Base-by-base conservation (phyloP, 2,329 filamentous ascomycete genomes). In the Colletotrichum musae region DNA sequence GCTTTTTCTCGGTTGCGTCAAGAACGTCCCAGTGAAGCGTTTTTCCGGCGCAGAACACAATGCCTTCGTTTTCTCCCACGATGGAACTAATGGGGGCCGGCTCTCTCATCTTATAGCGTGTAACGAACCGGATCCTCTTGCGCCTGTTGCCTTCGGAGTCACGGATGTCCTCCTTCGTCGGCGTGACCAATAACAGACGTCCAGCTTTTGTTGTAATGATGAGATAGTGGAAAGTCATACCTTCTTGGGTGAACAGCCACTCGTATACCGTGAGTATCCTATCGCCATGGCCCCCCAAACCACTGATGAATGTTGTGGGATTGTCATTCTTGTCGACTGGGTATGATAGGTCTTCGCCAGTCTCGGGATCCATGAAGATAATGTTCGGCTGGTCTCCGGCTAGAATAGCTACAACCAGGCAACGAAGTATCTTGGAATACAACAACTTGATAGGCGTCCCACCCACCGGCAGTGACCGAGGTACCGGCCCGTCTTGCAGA, bases 151-250 rank as follows among this genome's bases (percentile, higher is more conserved):
- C 58, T 70, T 77, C 51, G 26, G 58, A 18, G 12, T 62, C 67
- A 24, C 54, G 68, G 63, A 57, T 70, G 70, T 53, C 72, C 72
- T 16, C 53, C 47, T 6, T 61, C 54, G 21, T 72, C 69, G 39
- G 75, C 57, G 36, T 72, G 65, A 91, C 82, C 7, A 92, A 83
- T 21, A 90, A 74, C 13, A 93, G 79, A 5, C 84, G 81, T 1
- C 89, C 89, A 10, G 80, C 79, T 39, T 82, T 83, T 0, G 88
- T 88, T 4, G 87, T 84, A 12, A 92, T 85, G 15, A 93, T 83
- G 39, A 94, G 82, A 74, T 90, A 92, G 2, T 87, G 84, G 77
- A 91, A 92, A 0, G 80, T 84, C 64, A 86, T 88, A n/a, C 82
- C 83, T 45, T 88, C 84, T 64, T 88, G 87, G 39, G 82, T 79